phyloP scores from a whole-genome alignment of 805 yeast genomes.

The Teunomyces stri region DNA sequence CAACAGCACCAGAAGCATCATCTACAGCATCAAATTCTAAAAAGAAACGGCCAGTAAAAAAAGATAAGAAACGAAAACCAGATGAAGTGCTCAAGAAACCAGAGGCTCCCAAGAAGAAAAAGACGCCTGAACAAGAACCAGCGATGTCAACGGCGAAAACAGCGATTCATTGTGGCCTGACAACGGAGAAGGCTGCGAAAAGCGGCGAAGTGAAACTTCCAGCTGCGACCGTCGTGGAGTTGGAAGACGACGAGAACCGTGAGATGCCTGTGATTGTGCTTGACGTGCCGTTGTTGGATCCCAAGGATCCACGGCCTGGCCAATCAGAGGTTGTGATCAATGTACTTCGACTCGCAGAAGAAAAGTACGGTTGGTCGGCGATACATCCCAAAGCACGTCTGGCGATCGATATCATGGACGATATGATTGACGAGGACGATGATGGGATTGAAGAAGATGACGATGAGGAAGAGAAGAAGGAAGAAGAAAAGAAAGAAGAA shows the following conservation, averaged over 20 bases:
- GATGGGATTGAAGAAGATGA: constrained; percentile 47
- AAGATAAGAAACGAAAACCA: constrained; percentile 9
- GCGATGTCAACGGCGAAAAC: neutral
- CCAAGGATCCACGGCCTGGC: constrained; percentile 51
- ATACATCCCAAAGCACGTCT: constrained; percentile 66
- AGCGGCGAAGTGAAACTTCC: constrained; percentile 9
- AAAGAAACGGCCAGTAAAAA: constrained; percentile 13
- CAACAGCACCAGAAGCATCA: constrained; percentile 1
- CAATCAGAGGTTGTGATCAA: constrained; percentile 67
- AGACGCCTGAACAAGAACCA: constrained; percentile 16
- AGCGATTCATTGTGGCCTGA: constrained; percentile 19
- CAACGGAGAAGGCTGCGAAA: constrained; percentile 17
- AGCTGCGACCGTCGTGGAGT: constrained; percentile 18
- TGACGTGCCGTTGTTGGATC: constrained; percentile 49
- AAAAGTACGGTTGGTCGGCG: constrained; percentile 76
- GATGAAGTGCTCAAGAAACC: constrained; percentile 7
- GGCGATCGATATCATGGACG: constrained; percentile 52
- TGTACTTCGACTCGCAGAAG: constrained; percentile 72
- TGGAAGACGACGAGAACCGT: constrained; percentile 10
- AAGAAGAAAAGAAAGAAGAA: constrained; percentile 25
- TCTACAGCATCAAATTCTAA: constrained; percentile 4
- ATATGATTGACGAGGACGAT: constrained; percentile 48
- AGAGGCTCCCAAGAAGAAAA: constrained; percentile 15
- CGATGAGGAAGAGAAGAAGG: constrained; percentile 23
- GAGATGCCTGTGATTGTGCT: constrained; percentile 52